phyloP scores from a whole-genome alignment of 208 protist genomes.

The Leishmania gerbilli region DNA sequence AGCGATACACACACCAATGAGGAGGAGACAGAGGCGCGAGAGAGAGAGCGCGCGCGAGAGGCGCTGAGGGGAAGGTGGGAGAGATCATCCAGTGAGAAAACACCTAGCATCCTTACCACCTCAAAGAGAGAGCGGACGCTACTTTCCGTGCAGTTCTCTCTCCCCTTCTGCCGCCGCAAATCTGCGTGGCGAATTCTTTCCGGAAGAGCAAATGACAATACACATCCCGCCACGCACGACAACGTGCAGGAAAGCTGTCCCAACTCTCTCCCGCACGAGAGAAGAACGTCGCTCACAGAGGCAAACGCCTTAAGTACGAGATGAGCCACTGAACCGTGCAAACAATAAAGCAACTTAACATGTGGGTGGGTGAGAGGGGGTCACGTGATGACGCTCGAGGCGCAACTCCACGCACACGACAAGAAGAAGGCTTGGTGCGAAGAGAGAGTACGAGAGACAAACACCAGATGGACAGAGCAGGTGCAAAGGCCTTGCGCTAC shows the following conservation, averaged over 20 bases:
- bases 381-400: background rate
- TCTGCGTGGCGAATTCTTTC: background rate
- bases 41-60: background rate
- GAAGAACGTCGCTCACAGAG: background rate
- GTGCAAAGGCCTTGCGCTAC: background rate
- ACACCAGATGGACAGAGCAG: background rate
- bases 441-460: background rate
- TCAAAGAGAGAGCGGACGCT: background rate
- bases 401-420: background rate
- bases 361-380: background rate
- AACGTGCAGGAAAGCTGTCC: background rate
- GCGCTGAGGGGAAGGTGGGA: background rate
- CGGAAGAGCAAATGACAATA: background rate
- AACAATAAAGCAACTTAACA: background rate
- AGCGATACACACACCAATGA: background rate
- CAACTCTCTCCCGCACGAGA: background rate
- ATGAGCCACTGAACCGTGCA: background rate
- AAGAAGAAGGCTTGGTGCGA: background rate
- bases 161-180: no score
- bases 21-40: background rate
- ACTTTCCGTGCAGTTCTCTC: background rate
- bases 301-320: background rate
- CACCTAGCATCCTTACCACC: no score
- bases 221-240: background rate
- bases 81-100: background rate